Conservation (phyloP, 768 basidiomycete genomes). For the Astraeus odoratus region DNA sequence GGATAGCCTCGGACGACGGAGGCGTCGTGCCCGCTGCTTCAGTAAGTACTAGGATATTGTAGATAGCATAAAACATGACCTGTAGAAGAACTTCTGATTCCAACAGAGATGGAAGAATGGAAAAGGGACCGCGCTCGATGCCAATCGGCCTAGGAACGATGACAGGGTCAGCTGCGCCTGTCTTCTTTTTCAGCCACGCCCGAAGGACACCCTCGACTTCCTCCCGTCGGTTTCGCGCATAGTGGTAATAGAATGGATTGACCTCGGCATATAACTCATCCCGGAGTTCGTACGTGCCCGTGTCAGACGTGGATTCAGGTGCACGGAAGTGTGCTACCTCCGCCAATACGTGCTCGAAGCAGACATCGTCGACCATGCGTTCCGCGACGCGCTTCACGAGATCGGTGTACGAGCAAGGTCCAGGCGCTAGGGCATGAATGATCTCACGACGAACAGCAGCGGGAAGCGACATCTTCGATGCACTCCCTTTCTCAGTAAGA, state of each 20-base stretch:
- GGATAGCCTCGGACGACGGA: slow-evolving; percentile 79
- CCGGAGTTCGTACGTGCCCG: slow-evolving; percentile 84
- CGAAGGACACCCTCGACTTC: slow-evolving; percentile 78
- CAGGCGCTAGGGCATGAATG: slow-evolving; percentile 84
- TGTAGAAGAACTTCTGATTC: slow-evolving; percentile 69
- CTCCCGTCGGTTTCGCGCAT: slow-evolving; percentile 87
- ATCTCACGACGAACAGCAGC: slow-evolving; percentile 75
- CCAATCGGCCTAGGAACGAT: slow-evolving; percentile 67
- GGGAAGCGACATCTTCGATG: slow-evolving; percentile 58
- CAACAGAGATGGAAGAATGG: slow-evolving; percentile 53
- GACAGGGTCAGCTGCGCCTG: slow-evolving; percentile 57
- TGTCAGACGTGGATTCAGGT: slow-evolving; percentile 72
- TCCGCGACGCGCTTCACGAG: slow-evolving; percentile 89
- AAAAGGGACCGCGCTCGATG: slow-evolving; percentile 65
- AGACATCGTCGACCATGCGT: slow-evolving; percentile 74
- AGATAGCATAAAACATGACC: slow-evolving; percentile 75
- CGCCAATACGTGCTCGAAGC: slow-evolving; percentile 70
- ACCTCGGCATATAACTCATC: slow-evolving; percentile 80
- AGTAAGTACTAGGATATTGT: slow-evolving; percentile 65
- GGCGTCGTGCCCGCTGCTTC: slow-evolving; percentile 54
- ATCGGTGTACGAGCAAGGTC: slow-evolving; percentile 84
- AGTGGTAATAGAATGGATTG: slow-evolving; percentile 95
- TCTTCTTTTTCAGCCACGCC: slow-evolving; percentile 58
- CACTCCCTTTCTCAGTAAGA: slow-evolving; percentile 73
- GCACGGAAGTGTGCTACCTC: slow-evolving; percentile 78